Percentiles rank a stretch among this genome's conserved stretches.
phyloP scores from a whole-genome alignment of 176 grass and related monocot genomes.

The Ensete glaucum region DNA sequence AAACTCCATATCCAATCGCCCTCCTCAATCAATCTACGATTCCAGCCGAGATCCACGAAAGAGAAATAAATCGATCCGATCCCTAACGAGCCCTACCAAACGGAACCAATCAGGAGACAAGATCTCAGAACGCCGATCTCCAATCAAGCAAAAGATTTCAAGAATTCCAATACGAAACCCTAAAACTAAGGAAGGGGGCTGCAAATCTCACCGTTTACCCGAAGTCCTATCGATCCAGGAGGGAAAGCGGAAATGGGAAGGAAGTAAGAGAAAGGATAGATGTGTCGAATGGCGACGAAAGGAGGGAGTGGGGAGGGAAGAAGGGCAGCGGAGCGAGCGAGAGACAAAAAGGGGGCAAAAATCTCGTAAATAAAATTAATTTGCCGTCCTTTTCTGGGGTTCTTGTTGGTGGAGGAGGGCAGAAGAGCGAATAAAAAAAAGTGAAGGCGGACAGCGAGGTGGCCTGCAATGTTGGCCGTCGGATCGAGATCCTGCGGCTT shows the following conservation, averaged over 20 bases:
- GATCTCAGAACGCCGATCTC: not conserved
- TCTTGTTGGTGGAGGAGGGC: not conserved
- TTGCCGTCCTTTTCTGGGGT: not conserved
- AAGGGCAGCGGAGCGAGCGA: not conserved
- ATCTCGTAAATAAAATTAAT: not conserved
- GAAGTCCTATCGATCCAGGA: too few relatives aligned
- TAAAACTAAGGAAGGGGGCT: not conserved
- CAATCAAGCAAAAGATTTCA: not conserved
- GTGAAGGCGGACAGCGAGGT: not conserved
- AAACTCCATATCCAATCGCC: not conserved
- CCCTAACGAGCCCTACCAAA: not conserved
- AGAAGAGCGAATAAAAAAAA: not conserved
- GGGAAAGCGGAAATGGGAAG: too few relatives aligned
- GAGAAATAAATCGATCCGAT: not conserved
- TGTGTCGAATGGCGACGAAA: not conserved
- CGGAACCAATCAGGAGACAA: not conserved
- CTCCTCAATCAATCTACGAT: not conserved
- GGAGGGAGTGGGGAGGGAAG: not conserved
- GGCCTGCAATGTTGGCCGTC: not conserved
- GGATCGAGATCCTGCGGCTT: not conserved
- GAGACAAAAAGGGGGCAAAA: constrained; percentile 6
- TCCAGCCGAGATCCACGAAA: not conserved
- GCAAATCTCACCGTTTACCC: too few relatives aligned
- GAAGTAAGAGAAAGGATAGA: not conserved
- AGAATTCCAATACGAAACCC: not conserved